These are phyloP conservation scores for Acer negundo DNA, from an alignment of 345 rosid genomes.

Conservation along the genomic window DNA sequence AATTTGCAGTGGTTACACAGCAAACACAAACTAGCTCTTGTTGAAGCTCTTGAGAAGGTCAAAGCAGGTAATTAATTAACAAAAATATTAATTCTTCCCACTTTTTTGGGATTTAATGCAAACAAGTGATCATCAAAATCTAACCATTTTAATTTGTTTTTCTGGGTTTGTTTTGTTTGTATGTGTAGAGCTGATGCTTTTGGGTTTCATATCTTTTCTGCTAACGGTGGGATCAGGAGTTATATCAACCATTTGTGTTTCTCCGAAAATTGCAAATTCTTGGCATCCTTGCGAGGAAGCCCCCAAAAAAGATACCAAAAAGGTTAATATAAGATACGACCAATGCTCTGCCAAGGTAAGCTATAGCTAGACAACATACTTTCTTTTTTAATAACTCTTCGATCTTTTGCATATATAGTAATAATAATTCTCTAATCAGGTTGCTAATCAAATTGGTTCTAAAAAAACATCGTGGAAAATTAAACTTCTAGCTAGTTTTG, in stretches of 20 bases:
- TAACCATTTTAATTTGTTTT: constrained; percentile 2
- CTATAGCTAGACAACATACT: not conserved
- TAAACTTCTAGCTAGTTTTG: too few relatives aligned
- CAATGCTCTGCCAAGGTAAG: constrained; percentile 45
- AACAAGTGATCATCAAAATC: not conserved
- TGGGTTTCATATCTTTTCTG: constrained; percentile 78
- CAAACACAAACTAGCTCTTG: constrained; percentile 61
- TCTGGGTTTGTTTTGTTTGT: not conserved
- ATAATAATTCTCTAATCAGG: too few relatives aligned
- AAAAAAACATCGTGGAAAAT: too few relatives aligned
- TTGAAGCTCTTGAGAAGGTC: constrained; percentile 87
- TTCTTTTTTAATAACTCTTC: not conserved
- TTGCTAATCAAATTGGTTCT: too few relatives aligned
- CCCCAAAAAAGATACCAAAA: too few relatives aligned
- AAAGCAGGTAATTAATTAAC: constrained; percentile 49
- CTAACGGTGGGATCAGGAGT: constrained; percentile 44
- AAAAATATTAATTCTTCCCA: not conserved
- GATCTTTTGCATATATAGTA: not conserved
- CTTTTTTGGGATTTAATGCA: not conserved
- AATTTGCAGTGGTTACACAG: constrained; percentile 61
- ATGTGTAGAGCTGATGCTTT: constrained; percentile 65
- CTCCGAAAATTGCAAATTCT: constrained; percentile 38
- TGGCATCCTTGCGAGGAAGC: constrained; percentile 70
- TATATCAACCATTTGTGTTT: constrained; percentile 58
- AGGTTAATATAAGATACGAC: constrained; percentile 17